These are phyloP conservation scores for Prillingera fragicola DNA, from an alignment of 1,284 basidiomycete species.

Conservation along the genomic window DNA sequence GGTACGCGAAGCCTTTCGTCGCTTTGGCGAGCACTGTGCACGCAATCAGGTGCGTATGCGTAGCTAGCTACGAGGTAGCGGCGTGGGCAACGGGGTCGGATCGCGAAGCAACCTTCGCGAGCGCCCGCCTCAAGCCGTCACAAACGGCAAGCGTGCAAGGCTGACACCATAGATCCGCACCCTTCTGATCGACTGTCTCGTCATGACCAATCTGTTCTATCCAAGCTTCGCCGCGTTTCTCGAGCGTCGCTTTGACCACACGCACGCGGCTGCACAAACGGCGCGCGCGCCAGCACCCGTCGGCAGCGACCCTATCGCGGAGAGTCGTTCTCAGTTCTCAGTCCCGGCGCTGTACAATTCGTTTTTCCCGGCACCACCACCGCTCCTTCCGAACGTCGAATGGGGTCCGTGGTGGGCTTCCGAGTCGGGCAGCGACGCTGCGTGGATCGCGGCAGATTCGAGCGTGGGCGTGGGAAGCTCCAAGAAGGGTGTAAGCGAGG, in stretches of 20 bases:
- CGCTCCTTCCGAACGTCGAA: constrained; percentile 34
- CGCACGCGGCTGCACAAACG: neutral
- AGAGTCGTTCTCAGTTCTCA: constrained; percentile 6
- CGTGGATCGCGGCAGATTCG: constrained; percentile 12
- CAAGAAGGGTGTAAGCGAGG: too few relatives aligned
- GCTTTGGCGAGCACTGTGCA: constrained; percentile 48
- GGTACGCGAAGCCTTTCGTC: constrained; percentile 36
- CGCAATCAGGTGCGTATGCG: constrained; percentile 41
- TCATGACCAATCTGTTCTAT: constrained; percentile 93
- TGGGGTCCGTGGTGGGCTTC: constrained; percentile 40
- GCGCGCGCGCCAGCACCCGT: neutral
- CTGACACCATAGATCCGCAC: constrained; percentile 75
- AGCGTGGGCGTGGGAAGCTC: neutral
- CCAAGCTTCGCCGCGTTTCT: constrained; percentile 81
- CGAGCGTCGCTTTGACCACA: constrained; percentile 43
- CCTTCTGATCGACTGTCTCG: constrained; percentile 83
- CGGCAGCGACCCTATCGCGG: neutral
- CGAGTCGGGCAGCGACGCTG: constrained; percentile 15
- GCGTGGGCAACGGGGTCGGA: too few relatives aligned
- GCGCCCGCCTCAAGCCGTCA: neutral
- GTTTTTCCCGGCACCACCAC: constrained; percentile 33
- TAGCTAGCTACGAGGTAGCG: too few relatives aligned
- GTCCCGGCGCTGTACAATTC: constrained; percentile 7
- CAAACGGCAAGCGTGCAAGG: too few relatives aligned
- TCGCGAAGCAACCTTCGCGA: neutral